These are phyloP conservation scores for Globisporangium paroecandrum DNA, from an alignment of 352 stramenopile genomes.

Conservation along the genomic window DNA sequence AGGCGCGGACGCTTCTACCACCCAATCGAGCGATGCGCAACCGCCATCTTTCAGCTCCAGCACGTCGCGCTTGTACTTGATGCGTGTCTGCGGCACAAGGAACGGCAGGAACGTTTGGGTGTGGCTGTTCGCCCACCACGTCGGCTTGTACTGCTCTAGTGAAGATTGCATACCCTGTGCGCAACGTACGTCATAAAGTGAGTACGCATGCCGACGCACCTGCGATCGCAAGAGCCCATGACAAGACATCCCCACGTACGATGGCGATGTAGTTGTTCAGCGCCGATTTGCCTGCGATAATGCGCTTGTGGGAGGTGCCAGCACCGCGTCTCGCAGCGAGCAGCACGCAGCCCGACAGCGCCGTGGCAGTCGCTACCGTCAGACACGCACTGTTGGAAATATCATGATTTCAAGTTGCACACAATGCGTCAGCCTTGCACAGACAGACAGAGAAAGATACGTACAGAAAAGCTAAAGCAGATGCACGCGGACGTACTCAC, in stretches of 20 bases:
- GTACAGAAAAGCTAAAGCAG: neutral
- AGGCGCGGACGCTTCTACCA: slow-evolving; percentile 29
- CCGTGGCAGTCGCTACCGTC: slow-evolving; percentile 17
- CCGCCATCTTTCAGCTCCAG: slow-evolving; percentile 56
- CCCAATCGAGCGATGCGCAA: slow-evolving; percentile 71
- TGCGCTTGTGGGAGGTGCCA: slow-evolving; percentile 33
- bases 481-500: neutral
- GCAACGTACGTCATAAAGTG: neutral
- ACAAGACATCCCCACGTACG: neutral
- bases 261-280: slow-evolving; percentile 65
- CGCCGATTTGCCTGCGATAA: slow-evolving; percentile 56
- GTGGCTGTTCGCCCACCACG: slow-evolving; percentile 77
- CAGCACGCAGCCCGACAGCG: slow-evolving; percentile 36
- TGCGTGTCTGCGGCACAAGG: slow-evolving; percentile 46
- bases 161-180: slow-evolving; percentile 40
- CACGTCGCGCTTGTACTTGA: slow-evolving; percentile 63
- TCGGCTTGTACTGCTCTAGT: slow-evolving; percentile 56
- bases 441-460: neutral
- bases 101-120: slow-evolving; percentile 73
- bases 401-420: neutral
- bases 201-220: neutral
- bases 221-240: neutral
- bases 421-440: neutral
- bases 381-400: slow-evolving; percentile 2
- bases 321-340: slow-evolving; percentile 14